These are phyloP conservation scores for Talaromyces proteolyticus DNA, from an alignment of 495 filamentous ascomycete species.

Conservation along the genomic window DNA sequence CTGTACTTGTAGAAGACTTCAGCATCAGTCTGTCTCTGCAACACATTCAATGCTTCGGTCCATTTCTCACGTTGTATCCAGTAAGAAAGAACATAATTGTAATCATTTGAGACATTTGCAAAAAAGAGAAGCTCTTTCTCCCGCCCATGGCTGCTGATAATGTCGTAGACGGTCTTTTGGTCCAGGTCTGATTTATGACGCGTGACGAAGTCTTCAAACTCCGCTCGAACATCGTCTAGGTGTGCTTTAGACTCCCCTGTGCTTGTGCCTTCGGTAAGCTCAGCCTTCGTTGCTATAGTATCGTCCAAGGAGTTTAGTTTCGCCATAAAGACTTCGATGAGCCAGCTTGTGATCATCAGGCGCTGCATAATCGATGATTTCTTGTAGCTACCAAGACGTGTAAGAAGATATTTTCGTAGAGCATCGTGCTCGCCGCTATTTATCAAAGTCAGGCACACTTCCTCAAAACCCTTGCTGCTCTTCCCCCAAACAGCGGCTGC, in stretches of 20 bases:
- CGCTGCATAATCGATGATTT: slow-evolving; percentile 86
- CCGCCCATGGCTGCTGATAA: slow-evolving; percentile 91
- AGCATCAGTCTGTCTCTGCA: slow-evolving; percentile 85
- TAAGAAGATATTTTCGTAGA: slow-evolving; percentile 79
- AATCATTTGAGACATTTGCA: slow-evolving; percentile 79
- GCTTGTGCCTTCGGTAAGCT: slow-evolving; percentile 66
- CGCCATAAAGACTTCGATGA: slow-evolving; percentile 94
- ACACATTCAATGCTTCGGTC: slow-evolving; percentile 78
- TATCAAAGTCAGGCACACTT: slow-evolving; percentile 86
- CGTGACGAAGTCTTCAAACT: slow-evolving; percentile 83
- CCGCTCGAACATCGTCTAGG: slow-evolving; percentile 58
- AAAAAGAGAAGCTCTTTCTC: slow-evolving; percentile 90
- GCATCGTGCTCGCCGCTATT: slow-evolving; percentile 88
- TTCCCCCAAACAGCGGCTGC: slow-evolving; percentile 87
- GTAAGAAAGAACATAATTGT: slow-evolving; percentile 91
- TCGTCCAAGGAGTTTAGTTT: slow-evolving; percentile 94
- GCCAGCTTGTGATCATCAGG: slow-evolving; percentile 91
- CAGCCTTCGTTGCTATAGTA: slow-evolving; percentile 83
- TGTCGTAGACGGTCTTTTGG: slow-evolving; percentile 85
- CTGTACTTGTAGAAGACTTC: slow-evolving; percentile 95
- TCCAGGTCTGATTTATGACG: slow-evolving; percentile 84
- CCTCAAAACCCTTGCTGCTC: slow-evolving; percentile 94
- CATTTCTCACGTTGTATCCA: slow-evolving; percentile 97
- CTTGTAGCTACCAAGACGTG: slow-evolving; percentile 77
- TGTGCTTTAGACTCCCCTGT: slow-evolving; percentile 66